phyloP scores from a whole-genome alignment of 805 yeast species.

The Saturnispora bothae region DNA sequence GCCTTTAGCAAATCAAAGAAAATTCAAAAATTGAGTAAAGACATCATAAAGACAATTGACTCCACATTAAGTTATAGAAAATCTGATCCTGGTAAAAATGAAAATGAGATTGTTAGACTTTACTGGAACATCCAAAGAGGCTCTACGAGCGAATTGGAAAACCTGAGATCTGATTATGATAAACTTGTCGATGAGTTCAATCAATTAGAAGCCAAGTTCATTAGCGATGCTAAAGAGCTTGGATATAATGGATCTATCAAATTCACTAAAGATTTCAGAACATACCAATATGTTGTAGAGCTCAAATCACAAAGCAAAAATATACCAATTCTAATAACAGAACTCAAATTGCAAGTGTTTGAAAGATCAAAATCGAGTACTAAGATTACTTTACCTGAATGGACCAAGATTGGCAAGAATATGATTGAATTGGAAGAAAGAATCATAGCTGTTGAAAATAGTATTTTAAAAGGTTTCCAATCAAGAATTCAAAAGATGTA shows the following conservation, averaged over 20 bases:
- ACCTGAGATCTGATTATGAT: slow-evolving; percentile 17
- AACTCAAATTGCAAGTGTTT: slow-evolving; percentile 11
- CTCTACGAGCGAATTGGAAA: slow-evolving; percentile 15
- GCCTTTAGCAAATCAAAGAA: slow-evolving; percentile 11
- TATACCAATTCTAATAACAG: slow-evolving; percentile 13
- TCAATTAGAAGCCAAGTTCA: slow-evolving; percentile 9
- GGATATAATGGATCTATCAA: slow-evolving; percentile 20
- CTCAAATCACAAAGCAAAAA: slow-evolving; percentile 20
- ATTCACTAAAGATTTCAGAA: slow-evolving; percentile 19
- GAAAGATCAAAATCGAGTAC: slow-evolving; percentile 22
- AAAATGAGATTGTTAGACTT: slow-evolving; percentile 18
- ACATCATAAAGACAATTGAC: slow-evolving; percentile 22
- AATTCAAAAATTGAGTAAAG: slow-evolving; percentile 18
- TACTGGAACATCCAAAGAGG: slow-evolving; percentile 20
- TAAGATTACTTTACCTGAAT: slow-evolving; percentile 34
- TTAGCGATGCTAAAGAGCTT: slow-evolving; percentile 5
- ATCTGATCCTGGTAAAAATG: slow-evolving; percentile 14
- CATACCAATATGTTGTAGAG: slow-evolving; percentile 21
- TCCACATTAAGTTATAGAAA: slow-evolving; percentile 14
- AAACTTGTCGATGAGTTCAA: slow-evolving; percentile 10
- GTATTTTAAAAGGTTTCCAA: slow-evolving; percentile 40
- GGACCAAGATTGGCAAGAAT: slow-evolving; percentile 41
- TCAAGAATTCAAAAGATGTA: slow-evolving; percentile 34
- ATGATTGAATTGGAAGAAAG: slow-evolving; percentile 35
- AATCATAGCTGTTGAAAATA: slow-evolving; percentile 46